A percentile compares a stretch with the other conserved stretches of the same genome.
phyloP scores from a whole-genome alignment of 257 asterid species.

The Nicotiana tabacum region DNA sequence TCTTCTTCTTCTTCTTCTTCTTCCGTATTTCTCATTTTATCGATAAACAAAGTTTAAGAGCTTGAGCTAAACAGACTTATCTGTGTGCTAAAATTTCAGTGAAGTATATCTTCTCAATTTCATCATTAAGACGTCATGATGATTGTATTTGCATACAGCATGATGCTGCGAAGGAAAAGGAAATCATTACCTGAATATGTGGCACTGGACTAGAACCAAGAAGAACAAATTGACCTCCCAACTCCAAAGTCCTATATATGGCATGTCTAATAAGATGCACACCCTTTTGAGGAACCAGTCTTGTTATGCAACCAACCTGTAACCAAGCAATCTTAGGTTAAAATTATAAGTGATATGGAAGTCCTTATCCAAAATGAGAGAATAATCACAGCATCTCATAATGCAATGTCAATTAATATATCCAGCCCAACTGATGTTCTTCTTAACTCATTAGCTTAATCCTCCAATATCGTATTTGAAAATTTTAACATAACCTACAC shows the following conservation, averaged over 20 bases:
- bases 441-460: neutral
- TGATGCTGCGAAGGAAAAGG: slow-evolving; percentile 16
- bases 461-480: neutral
- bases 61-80: neutral
- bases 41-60: neutral
- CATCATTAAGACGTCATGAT: neutral
- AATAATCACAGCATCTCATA: neutral
- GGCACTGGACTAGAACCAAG: slow-evolving; percentile 98
- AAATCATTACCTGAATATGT: slow-evolving; percentile 60
- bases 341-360: neutral
- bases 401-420: neutral
- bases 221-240: slow-evolving; percentile 95
- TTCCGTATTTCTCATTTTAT: neutral
- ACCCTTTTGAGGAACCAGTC: slow-evolving; percentile 98
- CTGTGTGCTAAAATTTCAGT: neutral
- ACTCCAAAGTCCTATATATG: slow-evolving; percentile 71
- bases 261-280: slow-evolving; percentile 97
- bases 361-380: neutral
- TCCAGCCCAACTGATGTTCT: neutral
- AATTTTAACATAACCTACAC: neutral
- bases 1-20: neutral
- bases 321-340: neutral
- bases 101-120: neutral
- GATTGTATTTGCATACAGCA: neutral
- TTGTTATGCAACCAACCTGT: slow-evolving; percentile 94